phyloP scores from a whole-genome alignment of 768 basidiomycete species.

The Artomyces pyxidatus region DNA sequence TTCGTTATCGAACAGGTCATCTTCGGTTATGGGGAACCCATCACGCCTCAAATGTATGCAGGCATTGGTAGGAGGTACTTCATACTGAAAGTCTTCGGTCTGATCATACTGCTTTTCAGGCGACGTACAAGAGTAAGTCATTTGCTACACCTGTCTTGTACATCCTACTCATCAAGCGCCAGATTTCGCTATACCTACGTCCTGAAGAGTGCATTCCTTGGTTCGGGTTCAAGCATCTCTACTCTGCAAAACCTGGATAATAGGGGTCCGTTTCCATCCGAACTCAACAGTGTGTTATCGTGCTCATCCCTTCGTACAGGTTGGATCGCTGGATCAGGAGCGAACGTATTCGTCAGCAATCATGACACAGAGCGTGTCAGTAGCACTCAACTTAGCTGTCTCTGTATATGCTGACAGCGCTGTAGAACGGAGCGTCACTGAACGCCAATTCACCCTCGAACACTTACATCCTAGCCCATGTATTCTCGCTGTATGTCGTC shows the following conservation, averaged over 20 bases:
- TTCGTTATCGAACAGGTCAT: conserved; percentile 18
- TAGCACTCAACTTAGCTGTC: no score
- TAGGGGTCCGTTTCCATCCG: conserved; percentile 13
- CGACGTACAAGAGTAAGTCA: conserved; percentile 55
- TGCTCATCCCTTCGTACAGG: no score
- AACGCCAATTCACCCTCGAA: conserved; percentile 56
- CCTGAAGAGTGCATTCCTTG: conserved; percentile 47
- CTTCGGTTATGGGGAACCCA: conserved; percentile 41
- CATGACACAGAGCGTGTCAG: conserved; percentile 60
- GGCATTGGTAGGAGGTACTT: conserved; percentile 25
- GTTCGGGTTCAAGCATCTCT: conserved; percentile 36
- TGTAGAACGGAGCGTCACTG: conserved; percentile 44
- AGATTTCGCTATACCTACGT: conserved; percentile 54
- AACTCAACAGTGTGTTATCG: no score
- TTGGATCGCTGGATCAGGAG: conserved; percentile 45
- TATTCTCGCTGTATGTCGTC: conserved; percentile 43
- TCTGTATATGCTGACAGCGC: no score
- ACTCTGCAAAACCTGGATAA: conserved; percentile 44
- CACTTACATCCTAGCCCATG: conserved; percentile 48
- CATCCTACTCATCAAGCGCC: background rate
- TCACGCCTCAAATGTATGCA: conserved; percentile 49
- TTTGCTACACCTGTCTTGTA: no score
- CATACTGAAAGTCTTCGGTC: background rate
- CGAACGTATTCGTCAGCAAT: conserved; percentile 62
- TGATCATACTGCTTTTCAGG: no score